These are phyloP conservation scores for Boletus rubescentipes DNA, from an alignment of 768 basidiomycete species.

Conservation along the genomic window DNA sequence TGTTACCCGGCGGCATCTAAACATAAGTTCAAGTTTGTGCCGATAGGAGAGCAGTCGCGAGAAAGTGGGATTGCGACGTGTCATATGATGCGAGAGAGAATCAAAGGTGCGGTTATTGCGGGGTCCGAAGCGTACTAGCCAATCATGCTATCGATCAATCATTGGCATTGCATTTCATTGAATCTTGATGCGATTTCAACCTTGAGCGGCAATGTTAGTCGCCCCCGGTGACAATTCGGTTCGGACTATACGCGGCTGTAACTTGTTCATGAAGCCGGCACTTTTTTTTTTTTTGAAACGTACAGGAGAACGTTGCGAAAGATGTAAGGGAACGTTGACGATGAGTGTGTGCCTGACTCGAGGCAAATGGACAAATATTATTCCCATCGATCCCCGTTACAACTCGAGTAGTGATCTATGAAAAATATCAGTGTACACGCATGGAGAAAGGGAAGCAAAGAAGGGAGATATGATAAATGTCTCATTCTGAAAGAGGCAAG, in stretches of 20 bases:
- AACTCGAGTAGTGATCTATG: neutral
- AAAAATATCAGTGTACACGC: neutral
- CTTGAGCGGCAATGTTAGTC: neutral
- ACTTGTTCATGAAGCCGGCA: neutral
- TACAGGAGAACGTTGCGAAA: neutral
- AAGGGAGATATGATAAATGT: no score
- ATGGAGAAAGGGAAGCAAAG: neutral
- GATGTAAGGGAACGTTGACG: neutral
- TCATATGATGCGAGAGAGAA: neutral
- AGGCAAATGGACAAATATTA: neutral
- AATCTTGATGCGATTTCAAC: neutral
- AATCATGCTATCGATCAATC: neutral
- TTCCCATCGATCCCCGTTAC: neutral
- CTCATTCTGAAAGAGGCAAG: slow-evolving; percentile 1
- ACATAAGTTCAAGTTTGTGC: no score
- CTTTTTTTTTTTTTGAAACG: neutral
- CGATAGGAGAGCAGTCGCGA: neutral
- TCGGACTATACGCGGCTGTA: neutral
- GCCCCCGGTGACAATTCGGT: neutral
- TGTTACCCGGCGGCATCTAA: neutral
- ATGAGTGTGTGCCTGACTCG: neutral
- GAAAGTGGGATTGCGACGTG: neutral
- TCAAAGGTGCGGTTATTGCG: neutral
- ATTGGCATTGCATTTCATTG: neutral
- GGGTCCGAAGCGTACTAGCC: neutral